phyloP scores from a whole-genome alignment of 2,329 filamentous ascomycete genomes.

The Phialophora chinensis region DNA sequence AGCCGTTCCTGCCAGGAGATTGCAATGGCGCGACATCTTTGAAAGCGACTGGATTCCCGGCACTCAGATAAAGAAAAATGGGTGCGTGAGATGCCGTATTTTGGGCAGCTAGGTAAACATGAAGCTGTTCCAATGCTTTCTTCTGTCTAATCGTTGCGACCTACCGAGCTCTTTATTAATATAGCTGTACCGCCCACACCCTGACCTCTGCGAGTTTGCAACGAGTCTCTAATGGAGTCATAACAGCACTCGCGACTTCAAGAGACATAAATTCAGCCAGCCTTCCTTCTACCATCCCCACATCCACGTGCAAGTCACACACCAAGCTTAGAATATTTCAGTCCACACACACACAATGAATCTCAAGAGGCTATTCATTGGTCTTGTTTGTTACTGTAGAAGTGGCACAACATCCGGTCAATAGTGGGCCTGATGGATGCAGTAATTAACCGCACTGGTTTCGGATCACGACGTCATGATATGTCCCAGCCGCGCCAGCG shows the following conservation, averaged over 20 bases:
- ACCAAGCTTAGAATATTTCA: too few species aligned
- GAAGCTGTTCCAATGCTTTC: too few species aligned
- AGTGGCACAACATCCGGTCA: background rate
- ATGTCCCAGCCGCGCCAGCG: background rate
- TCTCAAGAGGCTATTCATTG: background rate
- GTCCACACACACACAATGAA: background rate
- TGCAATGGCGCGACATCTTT: too few species aligned
- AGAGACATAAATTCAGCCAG: background rate
- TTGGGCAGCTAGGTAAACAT: too few species aligned
- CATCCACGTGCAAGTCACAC: background rate
- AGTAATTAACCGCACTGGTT: background rate
- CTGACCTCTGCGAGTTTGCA: background rate
- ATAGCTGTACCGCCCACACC: background rate
- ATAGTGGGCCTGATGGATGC: background rate
- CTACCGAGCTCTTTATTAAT: too few species aligned
- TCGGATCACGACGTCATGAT: constrained; percentile 7
- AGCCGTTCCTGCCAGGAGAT: too few species aligned
- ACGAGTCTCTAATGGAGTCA: background rate
- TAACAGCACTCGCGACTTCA: background rate
- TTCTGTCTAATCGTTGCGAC: background rate
- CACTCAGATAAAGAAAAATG: too few species aligned
- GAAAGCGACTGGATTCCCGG: too few species aligned
- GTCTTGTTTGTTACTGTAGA: background rate
- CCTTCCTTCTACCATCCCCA: background rate
- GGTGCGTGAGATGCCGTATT: too few species aligned